These are phyloP conservation scores for Cercospora canescens DNA, from an alignment of 2,329 filamentous ascomycete species.

Conservation along the genomic window DNA sequence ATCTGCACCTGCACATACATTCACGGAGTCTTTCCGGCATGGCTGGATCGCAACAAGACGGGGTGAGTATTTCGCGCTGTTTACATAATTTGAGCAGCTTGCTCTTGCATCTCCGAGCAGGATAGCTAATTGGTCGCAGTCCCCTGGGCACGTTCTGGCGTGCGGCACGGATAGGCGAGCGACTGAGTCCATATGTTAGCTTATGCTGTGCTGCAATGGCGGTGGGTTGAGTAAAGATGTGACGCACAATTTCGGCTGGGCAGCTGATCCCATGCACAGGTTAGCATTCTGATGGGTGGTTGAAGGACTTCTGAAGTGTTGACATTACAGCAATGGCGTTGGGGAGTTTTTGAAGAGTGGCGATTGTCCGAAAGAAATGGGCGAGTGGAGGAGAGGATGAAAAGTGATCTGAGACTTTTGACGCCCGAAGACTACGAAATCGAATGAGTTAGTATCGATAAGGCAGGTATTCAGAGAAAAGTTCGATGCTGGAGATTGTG, in stretches of 20 bases:
- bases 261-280: constrained; percentile 15
- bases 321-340: constrained; percentile 28
- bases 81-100: neutral
- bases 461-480: neutral
- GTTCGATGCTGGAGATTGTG: neutral
- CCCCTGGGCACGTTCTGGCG: constrained; percentile 88
- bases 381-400: neutral
- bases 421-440: neutral
- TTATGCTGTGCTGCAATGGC: constrained; percentile 93
- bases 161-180: constrained; percentile 85
- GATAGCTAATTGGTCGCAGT: constrained; percentile 10
- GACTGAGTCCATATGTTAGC: constrained; percentile 92
- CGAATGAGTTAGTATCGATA: neutral
- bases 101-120: neutral
- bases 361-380: neutral
- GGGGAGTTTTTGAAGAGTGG: neutral
- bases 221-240: constrained; percentile 54
- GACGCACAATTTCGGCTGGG: neutral
- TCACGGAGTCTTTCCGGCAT: constrained; percentile 82
- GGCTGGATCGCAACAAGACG: constrained; percentile 91
- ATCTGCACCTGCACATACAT: constrained; percentile 96
- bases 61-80: constrained; percentile 59
- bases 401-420: neutral
- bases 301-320: constrained; percentile 11
- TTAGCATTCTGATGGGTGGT: constrained; percentile 29